A percentile compares a stretch with the other conserved stretches of the same genome.
Conservation (phyloP, 1,284 basidiomycete species). For the Agaricales sp. region DNA sequence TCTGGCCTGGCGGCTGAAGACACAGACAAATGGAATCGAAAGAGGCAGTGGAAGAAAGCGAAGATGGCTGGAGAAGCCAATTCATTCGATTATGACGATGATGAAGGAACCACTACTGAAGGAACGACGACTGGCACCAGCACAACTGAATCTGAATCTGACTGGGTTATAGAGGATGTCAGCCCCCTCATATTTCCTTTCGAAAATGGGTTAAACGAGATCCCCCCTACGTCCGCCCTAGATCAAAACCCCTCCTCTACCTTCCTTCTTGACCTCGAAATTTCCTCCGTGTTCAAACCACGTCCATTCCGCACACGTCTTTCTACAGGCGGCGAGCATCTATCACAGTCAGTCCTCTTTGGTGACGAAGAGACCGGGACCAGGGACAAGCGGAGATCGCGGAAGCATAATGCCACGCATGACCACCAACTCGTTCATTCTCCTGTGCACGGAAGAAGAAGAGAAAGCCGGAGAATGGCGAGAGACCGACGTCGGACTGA, state of each 20-base stretch:
- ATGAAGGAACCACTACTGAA: constrained; percentile 13
- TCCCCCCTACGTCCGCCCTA: constrained; percentile 4
- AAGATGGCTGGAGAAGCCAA: constrained; percentile 17
- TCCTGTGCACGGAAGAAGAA: neutral
- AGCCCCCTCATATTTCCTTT: constrained; percentile 3
- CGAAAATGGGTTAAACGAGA: constrained; percentile 5
- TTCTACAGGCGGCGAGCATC: constrained; percentile 17
- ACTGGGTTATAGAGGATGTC: constrained; percentile 12
- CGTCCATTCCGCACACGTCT: constrained; percentile 44
- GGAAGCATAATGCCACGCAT: constrained; percentile 13
- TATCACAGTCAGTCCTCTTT: constrained; percentile 14
- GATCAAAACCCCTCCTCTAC: constrained; percentile 7
- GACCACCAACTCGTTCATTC: neutral
- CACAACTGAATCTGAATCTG: neutral
- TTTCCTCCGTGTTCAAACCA: constrained; percentile 61
- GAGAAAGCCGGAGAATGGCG: constrained; percentile 21
- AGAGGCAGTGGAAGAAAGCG: constrained; percentile 14
- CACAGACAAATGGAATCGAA: constrained; percentile 24
- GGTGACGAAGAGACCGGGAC: constrained; percentile 15
- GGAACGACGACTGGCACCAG: neutral
- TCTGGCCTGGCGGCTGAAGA: constrained; percentile 28
- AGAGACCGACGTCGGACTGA: constrained; percentile 39
- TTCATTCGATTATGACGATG: constrained; percentile 24
- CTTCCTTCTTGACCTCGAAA: constrained; percentile 48
- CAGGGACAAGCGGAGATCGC: constrained; percentile 26